These are phyloP conservation scores for Penicillium canariense DNA, from an alignment of 495 filamentous ascomycete species.

Conservation along the genomic window DNA sequence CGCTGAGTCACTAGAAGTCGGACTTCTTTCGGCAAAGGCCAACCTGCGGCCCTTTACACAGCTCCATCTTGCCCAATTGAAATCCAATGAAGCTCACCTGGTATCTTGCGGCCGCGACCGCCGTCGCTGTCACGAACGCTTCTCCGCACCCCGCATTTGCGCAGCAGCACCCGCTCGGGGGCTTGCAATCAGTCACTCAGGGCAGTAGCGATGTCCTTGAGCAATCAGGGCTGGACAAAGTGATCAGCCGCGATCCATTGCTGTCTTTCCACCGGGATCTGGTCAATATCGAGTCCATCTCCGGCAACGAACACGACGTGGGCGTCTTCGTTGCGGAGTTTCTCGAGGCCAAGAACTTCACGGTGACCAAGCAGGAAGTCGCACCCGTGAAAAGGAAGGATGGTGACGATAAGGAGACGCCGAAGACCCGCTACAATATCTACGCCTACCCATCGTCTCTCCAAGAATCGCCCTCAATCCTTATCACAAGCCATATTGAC, in stretches of 20 bases:
- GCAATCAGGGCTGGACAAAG: constrained; percentile 14
- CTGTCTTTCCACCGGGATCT: constrained; percentile 75
- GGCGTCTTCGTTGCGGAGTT: constrained; percentile 66
- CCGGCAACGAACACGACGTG: constrained; percentile 66
- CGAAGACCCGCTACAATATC: constrained; percentile 65
- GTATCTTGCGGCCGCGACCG: constrained; percentile 23
- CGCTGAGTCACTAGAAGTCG: background rate
- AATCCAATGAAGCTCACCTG: constrained; percentile 23
- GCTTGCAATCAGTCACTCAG: background rate
- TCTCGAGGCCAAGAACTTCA: constrained; percentile 63
- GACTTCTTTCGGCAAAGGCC: background rate
- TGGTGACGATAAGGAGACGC: background rate
- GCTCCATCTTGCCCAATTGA: background rate
- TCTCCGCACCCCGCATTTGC: constrained; percentile 36
- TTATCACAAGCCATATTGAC: constrained; percentile 77
- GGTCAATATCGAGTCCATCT: constrained; percentile 72
- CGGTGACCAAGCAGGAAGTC: constrained; percentile 61
- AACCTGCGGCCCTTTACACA: background rate
- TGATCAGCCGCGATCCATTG: constrained; percentile 50
- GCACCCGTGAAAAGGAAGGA: constrained; percentile 21
- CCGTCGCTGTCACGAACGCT: constrained; percentile 23
- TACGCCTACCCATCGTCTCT: constrained; percentile 67
- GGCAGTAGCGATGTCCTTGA: background rate
- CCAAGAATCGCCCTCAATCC: constrained; percentile 53
- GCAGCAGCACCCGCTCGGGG: constrained; percentile 21